Evolutionary conservation across 805 yeast genomes (phyloP).

Genomic region (Wickerhamomyces sydowiorum): DNA sequence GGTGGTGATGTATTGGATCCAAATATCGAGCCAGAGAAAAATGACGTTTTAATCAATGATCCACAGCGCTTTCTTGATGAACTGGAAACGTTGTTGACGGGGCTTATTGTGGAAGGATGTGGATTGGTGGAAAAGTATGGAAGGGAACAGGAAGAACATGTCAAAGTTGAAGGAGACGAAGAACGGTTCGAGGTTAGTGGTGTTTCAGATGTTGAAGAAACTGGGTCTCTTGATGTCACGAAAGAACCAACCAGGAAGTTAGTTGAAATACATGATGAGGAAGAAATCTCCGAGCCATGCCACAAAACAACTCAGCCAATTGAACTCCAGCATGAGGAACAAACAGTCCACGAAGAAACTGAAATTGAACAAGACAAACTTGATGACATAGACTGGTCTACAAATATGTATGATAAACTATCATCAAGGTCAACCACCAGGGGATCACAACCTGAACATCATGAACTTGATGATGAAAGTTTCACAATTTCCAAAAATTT

Average conservation of each 20-base stretch:
- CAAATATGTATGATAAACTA: not conserved
- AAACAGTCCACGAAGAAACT: not conserved
- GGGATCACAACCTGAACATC: too few relatives aligned
- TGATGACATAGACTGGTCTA: constrained; percentile 2
- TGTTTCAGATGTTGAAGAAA: too few relatives aligned
- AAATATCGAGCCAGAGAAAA: constrained; percentile 39
- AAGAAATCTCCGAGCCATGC: too few relatives aligned
- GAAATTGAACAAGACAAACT: too few relatives aligned
- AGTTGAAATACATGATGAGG: too few relatives aligned
- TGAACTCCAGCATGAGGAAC: too few relatives aligned
- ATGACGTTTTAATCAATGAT: constrained; percentile 29
- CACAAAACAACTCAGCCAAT: too few relatives aligned
- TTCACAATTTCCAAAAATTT: constrained; percentile 6
- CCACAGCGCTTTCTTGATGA: not conserved
- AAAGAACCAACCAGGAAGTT: too few relatives aligned
- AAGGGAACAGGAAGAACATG: too few relatives aligned
- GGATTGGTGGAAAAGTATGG: not conserved
- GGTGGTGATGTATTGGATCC: constrained; percentile 24
- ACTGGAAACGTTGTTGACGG: not conserved
- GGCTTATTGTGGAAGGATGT: not conserved
- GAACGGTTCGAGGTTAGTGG: too few relatives aligned
- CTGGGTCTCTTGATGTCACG: too few relatives aligned
- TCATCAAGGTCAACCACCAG: not conserved
- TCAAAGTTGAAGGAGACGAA: too few relatives aligned
- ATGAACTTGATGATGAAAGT: constrained; percentile 1